Conservation (phyloP, 148 eudicot species). For the Vaccinium corymbosum region DNA sequence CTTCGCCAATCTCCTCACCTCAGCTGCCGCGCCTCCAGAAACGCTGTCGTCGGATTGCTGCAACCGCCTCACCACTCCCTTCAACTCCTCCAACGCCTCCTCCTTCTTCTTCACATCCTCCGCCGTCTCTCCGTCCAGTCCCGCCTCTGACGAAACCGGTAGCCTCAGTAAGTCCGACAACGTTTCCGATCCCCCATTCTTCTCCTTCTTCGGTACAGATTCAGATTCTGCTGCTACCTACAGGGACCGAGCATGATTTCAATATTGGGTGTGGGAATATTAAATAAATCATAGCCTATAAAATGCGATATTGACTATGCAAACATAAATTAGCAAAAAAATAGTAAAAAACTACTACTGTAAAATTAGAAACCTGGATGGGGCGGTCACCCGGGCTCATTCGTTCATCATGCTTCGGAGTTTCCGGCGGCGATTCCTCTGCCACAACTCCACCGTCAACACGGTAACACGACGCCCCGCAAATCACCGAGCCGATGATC, state of each 20-base stretch:
- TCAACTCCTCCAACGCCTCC: conserved; percentile 55
- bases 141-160: conserved; percentile 31
- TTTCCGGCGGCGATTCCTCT: background rate
- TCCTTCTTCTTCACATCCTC: conserved; percentile 41
- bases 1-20: conserved; percentile 62
- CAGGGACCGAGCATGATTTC: background rate
- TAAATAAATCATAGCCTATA: no score
- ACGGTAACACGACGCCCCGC: conserved; percentile 14
- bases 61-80: conserved; percentile 45
- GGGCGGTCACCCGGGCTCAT: no score
- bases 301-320: no score
- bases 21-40: conserved; percentile 49
- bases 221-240: background rate
- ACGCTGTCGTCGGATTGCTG: conserved; percentile 32
- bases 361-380: no score
- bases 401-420: background rate
- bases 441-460: background rate
- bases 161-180: conserved; percentile 57
- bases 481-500: conserved; percentile 13
- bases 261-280: background rate
- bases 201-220: conserved; percentile 7
- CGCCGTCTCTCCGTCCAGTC: conserved; percentile 18
- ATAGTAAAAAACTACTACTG: no score
- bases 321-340: no score
- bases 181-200: conserved; percentile 37